phyloP scores from a whole-genome alignment of 371 early-diverging fungal genomes.

The Mucor mucedo region DNA sequence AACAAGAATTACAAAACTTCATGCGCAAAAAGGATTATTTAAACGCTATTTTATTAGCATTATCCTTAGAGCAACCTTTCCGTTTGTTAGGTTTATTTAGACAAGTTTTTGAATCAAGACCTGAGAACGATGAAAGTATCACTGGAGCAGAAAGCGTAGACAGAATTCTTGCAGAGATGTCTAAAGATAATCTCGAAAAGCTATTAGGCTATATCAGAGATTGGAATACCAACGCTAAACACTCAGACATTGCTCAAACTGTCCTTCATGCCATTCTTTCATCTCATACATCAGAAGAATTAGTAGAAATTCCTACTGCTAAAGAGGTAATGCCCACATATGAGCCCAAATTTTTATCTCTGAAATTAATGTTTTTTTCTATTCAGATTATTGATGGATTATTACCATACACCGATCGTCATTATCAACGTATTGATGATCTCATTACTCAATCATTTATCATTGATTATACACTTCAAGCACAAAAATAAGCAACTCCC shows the following conservation, averaged over 20 bases:
- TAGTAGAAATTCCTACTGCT: slow-evolving; percentile 75
- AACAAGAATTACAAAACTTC: slow-evolving; percentile 90
- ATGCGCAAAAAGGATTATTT: slow-evolving; percentile 87
- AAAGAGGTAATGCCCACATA: slow-evolving; percentile 64
- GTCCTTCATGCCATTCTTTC: slow-evolving; percentile 80
- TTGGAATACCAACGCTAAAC: slow-evolving; percentile 94
- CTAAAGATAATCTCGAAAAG: slow-evolving; percentile 68
- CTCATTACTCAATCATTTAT: slow-evolving; percentile 87
- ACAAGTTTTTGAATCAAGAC: slow-evolving; percentile 63
- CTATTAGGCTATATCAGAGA: slow-evolving; percentile 85
- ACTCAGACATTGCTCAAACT: slow-evolving; percentile 81
- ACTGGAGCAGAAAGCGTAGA: slow-evolving; percentile 73
- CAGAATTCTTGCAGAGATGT: slow-evolving; percentile 63
- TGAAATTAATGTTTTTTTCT: slow-evolving; percentile 3
- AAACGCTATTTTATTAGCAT: slow-evolving; percentile 89
- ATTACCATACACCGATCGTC: slow-evolving; percentile 92
- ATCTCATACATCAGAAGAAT: slow-evolving; percentile 62
- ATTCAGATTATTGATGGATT: slow-evolving; percentile 73
- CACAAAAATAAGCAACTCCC: slow-evolving; percentile 43
- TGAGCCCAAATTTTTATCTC: not conserved
- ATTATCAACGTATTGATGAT: slow-evolving; percentile 82
- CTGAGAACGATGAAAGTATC: slow-evolving; percentile 55
- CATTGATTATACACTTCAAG: slow-evolving; percentile 85
- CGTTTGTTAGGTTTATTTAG: slow-evolving; percentile 77
- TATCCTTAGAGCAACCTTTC: slow-evolving; percentile 90